Conservation (phyloP, 2,329 filamentous ascomycete genomes). For the Fusarium nanum region DNA sequence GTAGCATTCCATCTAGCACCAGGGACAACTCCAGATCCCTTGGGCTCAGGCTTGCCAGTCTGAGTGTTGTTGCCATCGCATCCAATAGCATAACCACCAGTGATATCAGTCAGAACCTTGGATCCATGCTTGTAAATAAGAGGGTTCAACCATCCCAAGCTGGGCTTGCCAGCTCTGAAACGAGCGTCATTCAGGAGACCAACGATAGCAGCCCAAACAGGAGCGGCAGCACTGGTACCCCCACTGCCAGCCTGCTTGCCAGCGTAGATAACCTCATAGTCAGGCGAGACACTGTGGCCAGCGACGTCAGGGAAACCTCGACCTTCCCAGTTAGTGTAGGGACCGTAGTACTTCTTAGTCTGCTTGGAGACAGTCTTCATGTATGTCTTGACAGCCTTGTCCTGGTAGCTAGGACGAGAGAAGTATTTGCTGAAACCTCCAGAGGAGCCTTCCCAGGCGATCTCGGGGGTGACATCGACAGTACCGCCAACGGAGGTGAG, state of each 20-base stretch:
- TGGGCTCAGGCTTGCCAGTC: constrained; percentile 14
- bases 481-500: constrained; percentile 66
- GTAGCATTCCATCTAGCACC: constrained; percentile 42
- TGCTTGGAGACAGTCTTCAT: constrained; percentile 51
- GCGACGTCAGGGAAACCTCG: constrained; percentile 60
- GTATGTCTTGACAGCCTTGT: constrained; percentile 53
- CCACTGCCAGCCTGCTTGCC: constrained; percentile 42
- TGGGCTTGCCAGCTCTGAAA: constrained; percentile 55
- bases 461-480: constrained; percentile 59
- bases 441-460: constrained; percentile 57
- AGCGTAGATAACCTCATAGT: constrained; percentile 57
- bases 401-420: constrained; percentile 60
- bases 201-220: constrained; percentile 61
- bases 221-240: constrained; percentile 59
- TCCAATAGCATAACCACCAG: constrained; percentile 49
- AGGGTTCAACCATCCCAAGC: constrained; percentile 64
- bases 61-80: constrained; percentile 47
- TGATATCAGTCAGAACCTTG: constrained; percentile 40
- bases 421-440: constrained; percentile 64
- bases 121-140: constrained; percentile 51
- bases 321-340: constrained; percentile 52
- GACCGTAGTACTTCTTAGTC: constrained; percentile 50
- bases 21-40: constrained; percentile 26
- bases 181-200: constrained; percentile 62
- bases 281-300: constrained; percentile 60